phyloP scores from a whole-genome alignment of 2,329 filamentous ascomycete genomes.

The Fusarium floridanum region DNA sequence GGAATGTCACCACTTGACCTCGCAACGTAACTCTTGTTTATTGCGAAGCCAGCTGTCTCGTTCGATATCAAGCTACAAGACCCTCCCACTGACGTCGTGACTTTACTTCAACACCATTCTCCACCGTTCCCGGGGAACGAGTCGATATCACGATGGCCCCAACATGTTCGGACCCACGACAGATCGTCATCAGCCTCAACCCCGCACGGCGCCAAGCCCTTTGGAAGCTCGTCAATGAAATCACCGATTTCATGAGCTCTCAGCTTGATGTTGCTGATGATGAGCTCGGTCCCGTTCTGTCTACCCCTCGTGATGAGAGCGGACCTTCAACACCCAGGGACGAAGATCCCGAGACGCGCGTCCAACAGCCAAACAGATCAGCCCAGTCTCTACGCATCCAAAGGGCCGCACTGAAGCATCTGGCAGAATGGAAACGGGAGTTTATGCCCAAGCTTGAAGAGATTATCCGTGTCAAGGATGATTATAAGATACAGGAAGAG shows the following conservation, averaged over 20 bases:
- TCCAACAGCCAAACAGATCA: slow-evolving; percentile 34
- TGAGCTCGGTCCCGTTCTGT: slow-evolving; percentile 48
- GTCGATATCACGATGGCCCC: slow-evolving; percentile 61
- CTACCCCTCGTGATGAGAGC: slow-evolving; percentile 28
- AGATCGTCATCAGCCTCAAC: slow-evolving; percentile 68
- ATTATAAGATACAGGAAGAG: slow-evolving; percentile 60
- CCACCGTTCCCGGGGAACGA: neutral
- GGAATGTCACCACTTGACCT: slow-evolving; percentile 18
- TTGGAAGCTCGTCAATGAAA: slow-evolving; percentile 63
- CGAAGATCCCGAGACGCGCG: slow-evolving; percentile 19
- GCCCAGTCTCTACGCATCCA: slow-evolving; percentile 53
- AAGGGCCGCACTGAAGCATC: slow-evolving; percentile 72
- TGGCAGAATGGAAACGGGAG: slow-evolving; percentile 81
- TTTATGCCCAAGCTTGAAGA: slow-evolving; percentile 80
- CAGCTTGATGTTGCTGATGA: slow-evolving; percentile 59
- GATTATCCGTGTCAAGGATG: slow-evolving; percentile 67
- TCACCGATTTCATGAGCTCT: slow-evolving; percentile 66
- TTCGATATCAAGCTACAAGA: neutral
- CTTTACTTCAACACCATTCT: neutral
- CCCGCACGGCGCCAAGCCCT: slow-evolving; percentile 64
- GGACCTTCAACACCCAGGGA: slow-evolving; percentile 22
- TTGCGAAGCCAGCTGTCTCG: slow-evolving; percentile 14
- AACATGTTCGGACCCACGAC: slow-evolving; percentile 66
- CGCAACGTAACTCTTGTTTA: slow-evolving; percentile 3
- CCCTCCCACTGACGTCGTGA: neutral